Evolutionary conservation across 768 basidiomycete genomes (phyloP), one percentile per base, ranked within the genome.

Genomic region (Amanita molliuscula): DNA sequence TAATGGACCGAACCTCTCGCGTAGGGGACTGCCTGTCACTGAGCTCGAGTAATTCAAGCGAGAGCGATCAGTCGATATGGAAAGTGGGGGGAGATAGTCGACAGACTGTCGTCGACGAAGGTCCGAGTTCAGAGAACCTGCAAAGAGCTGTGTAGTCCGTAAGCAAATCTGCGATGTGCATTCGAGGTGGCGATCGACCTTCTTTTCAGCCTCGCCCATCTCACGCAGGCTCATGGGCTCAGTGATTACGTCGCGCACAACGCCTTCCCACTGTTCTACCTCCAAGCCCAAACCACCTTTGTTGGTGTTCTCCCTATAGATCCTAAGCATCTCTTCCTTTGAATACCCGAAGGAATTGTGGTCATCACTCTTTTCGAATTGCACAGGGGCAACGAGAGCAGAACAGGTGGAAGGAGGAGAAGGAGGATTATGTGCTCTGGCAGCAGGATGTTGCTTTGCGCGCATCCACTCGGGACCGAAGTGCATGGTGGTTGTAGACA

Each of bases 401-500:
- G 79, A 88, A 70, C 78, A 88, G 55, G 81, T 81, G 16, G 79
- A 81, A 25, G 82, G 82, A 21, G 84, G 78, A 1, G 85, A 75
- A 13, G 84, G 74, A 44, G 78, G 75, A 46, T 64, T 72, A 55
- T 73, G 81, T 37, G 72, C 66, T 60, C 74, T 79, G 54, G 74
- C 57, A 40, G 75, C 64, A 41, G 74, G 65, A 51, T 79, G 77
- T 54, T 77, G 78, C 69, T 89, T 89, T 56, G 81, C 77, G 59
- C 88, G 81, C 88, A 91, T 90, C 88, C 88, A 91, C 68, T 91
- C 88, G 42, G 88, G 88, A 60, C 87, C 88, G 73, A 91, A 91
- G 65, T 90, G 88, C 80, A 91, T 85, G 9, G 86, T 82, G 55
- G 85, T 70, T 54, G 73, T 69, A 53, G 76, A 72, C 76, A 77